Conservation (phyloP, 176 grass and related monocot genomes). For the Musa acuminata region DNA sequence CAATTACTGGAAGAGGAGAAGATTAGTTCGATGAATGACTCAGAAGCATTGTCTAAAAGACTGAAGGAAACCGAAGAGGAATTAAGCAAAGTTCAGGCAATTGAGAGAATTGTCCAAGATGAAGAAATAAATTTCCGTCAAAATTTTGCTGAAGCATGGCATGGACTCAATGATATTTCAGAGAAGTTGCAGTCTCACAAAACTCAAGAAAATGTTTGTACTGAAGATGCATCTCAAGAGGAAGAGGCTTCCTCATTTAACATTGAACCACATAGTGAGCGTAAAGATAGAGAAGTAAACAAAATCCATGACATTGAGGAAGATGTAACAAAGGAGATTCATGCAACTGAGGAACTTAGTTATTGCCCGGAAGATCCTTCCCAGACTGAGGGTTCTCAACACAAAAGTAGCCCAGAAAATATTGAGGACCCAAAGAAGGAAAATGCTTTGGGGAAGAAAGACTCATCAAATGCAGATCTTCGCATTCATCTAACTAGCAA, state of each 20-base stretch:
- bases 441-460: not conserved
- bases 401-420: not conserved
- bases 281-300: too few relatives aligned
- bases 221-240: constrained; percentile 5
- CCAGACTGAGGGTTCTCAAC: constrained; percentile 8
- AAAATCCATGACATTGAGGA: constrained; percentile 1
- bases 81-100: constrained; percentile 39
- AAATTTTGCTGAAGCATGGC: constrained; percentile 47
- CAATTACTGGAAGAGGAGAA: constrained; percentile 50
- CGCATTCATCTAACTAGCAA: constrained; percentile 12
- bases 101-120: constrained; percentile 51
- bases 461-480: not conserved
- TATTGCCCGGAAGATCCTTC: constrained; percentile 8
- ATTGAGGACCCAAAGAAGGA: not conserved
- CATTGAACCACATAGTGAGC: too few relatives aligned
- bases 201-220: constrained; percentile 14
- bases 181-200: constrained; percentile 40
- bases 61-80: constrained; percentile 53
- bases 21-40: constrained; percentile 3
- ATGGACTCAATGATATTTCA: constrained; percentile 41
- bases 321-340: not conserved
- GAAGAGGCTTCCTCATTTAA: constrained; percentile 9
- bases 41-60: constrained; percentile 33
- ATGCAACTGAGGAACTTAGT: not conserved
- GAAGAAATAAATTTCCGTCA: constrained; percentile 48